phyloP scores from a whole-genome alignment of 129 eudicot genomes.

The Rutidosis leptorrhynchoides region DNA sequence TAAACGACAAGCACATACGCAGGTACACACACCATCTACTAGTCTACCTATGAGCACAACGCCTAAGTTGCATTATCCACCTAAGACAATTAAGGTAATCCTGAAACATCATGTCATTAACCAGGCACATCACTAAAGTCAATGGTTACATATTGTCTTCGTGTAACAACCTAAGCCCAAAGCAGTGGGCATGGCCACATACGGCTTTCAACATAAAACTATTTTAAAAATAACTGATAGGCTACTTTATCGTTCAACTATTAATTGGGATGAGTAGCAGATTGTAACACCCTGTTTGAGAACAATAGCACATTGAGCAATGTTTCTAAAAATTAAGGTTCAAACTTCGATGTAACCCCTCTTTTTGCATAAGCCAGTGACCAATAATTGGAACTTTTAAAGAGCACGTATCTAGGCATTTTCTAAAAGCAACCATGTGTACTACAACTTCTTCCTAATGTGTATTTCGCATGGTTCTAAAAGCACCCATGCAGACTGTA shows the following conservation, averaged over 20 bases:
- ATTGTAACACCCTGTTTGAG: neutral
- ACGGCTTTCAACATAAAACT: no score
- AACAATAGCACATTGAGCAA: neutral
- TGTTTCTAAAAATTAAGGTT: neutral
- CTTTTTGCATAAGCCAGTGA: constrained; percentile 6
- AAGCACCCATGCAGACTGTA: constrained; percentile 17
- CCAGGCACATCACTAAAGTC: neutral
- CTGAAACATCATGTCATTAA: neutral
- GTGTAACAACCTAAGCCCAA: neutral
- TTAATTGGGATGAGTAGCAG: neutral
- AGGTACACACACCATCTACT: no score
- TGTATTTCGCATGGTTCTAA: neutral
- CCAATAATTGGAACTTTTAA: neutral
- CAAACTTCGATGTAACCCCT: neutral
- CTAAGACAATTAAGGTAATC: neutral
- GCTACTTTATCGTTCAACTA: no score
- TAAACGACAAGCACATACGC: no score
- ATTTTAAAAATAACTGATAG: no score
- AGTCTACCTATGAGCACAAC: neutral
- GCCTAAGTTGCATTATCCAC: constrained; percentile 10
- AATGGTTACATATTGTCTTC: neutral
- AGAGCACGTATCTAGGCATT: neutral
- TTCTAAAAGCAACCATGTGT: neutral
- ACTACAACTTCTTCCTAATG: constrained; percentile 3
- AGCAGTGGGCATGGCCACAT: no score